Evolutionary conservation across 2,329 filamentous ascomycete species (phyloP).

Genomic region (Thielaviopsis cerberus): DNA sequence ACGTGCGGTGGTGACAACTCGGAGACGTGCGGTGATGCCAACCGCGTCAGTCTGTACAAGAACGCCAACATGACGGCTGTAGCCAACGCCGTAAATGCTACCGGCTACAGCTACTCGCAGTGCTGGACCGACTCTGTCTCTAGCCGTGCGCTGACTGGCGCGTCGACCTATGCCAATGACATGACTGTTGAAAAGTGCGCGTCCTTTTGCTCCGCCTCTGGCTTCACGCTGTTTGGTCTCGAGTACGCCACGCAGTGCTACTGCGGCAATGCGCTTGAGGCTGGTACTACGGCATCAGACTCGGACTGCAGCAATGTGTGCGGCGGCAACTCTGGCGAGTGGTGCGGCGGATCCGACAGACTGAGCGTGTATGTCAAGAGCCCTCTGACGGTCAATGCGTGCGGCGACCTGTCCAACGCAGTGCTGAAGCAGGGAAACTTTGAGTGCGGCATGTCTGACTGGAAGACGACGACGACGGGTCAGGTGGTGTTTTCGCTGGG

Average conservation of each 20-base stretch:
- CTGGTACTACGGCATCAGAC: slow-evolving; percentile 25
- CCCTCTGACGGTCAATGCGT: neutral
- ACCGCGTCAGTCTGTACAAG: slow-evolving; percentile 5
- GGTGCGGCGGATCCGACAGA: slow-evolving; percentile 31
- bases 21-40: slow-evolving; percentile 1
- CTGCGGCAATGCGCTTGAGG: slow-evolving; percentile 23
- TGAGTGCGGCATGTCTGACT: neutral
- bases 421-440: neutral
- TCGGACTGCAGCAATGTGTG: slow-evolving; percentile 29
- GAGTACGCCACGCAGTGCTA: slow-evolving; percentile 36
- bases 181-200: slow-evolving; percentile 30
- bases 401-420: slow-evolving; percentile 1
- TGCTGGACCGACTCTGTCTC: slow-evolving; percentile 24
- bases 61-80: neutral
- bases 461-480: neutral
- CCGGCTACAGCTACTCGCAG: slow-evolving; percentile 22
- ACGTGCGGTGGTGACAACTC: neutral
- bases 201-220: slow-evolving; percentile 25
- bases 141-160: slow-evolving; percentile 22
- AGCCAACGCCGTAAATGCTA: neutral
- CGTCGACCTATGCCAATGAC: slow-evolving; percentile 24
- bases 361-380: slow-evolving; percentile 27
- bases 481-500: neutral
- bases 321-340: slow-evolving; percentile 27
- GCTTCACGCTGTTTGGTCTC: slow-evolving; percentile 28